Conservation (phyloP, 2,329 filamentous ascomycete species). For the Alternaria viburni region DNA sequence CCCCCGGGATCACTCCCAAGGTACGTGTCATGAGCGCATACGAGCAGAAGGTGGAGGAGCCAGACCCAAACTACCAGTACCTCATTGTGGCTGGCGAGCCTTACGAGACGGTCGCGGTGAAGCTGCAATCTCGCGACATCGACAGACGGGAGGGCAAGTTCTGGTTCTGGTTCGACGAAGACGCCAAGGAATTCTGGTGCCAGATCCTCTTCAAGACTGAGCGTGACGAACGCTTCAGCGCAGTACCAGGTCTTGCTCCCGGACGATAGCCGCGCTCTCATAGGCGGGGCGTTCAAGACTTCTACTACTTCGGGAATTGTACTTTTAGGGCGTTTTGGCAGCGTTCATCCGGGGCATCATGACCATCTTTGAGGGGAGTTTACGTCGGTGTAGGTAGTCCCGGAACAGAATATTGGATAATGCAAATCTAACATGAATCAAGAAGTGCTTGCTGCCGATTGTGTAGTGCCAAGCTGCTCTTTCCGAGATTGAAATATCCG, state of each 20-base stretch:
- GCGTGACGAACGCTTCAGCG: constrained; percentile 84
- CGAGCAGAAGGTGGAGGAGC: constrained; percentile 93
- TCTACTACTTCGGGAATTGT: neutral
- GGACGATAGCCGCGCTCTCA: constrained; percentile 23
- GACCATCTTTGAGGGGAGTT: neutral
- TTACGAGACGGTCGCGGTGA: constrained; percentile 97
- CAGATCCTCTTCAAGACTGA: constrained; percentile 99
- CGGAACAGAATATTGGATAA: constrained; percentile 8
- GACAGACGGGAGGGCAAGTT: constrained; percentile 87
- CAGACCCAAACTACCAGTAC: constrained; percentile 91
- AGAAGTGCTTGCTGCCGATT: constrained; percentile 1
- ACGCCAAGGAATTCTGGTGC: constrained; percentile 96
- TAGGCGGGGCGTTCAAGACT: neutral
- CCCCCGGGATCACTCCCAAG: constrained; percentile 74
- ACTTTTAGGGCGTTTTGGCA: constrained; percentile 8
- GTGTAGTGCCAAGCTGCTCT: neutral
- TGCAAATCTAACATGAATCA: constrained; percentile 18
- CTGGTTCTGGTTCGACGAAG: constrained; percentile 94
- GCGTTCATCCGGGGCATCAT: constrained; percentile 16
- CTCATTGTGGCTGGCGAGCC: constrained; percentile 93
- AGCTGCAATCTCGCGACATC: constrained; percentile 90
- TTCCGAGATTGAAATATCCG: neutral
- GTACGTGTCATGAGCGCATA: constrained; percentile 98
- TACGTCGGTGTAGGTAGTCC: constrained; percentile 33
- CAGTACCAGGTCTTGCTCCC: constrained; percentile 69